These are phyloP conservation scores for Yarrowia sp. DNA, from an alignment of 805 yeast genomes.

Conservation along the genomic window DNA sequence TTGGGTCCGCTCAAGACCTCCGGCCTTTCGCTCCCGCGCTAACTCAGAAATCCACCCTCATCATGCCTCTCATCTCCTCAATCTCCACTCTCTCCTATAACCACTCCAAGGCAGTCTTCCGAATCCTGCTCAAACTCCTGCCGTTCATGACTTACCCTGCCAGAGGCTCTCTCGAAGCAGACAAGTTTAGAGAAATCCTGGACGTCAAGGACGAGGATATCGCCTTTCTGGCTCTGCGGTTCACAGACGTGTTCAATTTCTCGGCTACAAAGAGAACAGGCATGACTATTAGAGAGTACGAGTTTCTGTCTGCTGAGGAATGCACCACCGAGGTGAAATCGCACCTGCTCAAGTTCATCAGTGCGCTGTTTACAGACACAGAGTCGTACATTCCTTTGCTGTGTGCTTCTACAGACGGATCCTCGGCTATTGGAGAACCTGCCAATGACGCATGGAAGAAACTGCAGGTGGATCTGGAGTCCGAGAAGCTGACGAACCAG, in stretches of 20 bases:
- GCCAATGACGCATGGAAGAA: constrained; percentile 63
- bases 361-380: constrained; percentile 54
- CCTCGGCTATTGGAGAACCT: constrained; percentile 61
- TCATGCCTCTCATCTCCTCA: constrained; percentile 8
- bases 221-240: neutral
- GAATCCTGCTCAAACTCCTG: constrained; percentile 25
- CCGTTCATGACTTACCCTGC: constrained; percentile 30
- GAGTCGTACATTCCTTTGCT: constrained; percentile 58
- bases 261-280: constrained; percentile 31
- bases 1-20: neutral
- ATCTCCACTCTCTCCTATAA: constrained; percentile 24
- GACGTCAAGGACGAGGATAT: constrained; percentile 6
- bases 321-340: constrained; percentile 19
- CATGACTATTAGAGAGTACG: constrained; percentile 29
- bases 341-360: constrained; percentile 42
- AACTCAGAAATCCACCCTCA: constrained; percentile 43
- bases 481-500: constrained; percentile 51
- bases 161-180: constrained; percentile 25
- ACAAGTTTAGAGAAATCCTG: constrained; percentile 6
- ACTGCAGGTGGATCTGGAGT: constrained; percentile 61
- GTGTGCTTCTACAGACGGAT: constrained; percentile 68
- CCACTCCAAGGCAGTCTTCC: constrained; percentile 27
- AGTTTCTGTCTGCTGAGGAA: constrained; percentile 20
- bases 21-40: neutral
- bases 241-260: constrained; percentile 33